Evolutionary conservation across 495 filamentous ascomycete species (phyloP).

Genomic region (Talaromyces liani): DNA sequence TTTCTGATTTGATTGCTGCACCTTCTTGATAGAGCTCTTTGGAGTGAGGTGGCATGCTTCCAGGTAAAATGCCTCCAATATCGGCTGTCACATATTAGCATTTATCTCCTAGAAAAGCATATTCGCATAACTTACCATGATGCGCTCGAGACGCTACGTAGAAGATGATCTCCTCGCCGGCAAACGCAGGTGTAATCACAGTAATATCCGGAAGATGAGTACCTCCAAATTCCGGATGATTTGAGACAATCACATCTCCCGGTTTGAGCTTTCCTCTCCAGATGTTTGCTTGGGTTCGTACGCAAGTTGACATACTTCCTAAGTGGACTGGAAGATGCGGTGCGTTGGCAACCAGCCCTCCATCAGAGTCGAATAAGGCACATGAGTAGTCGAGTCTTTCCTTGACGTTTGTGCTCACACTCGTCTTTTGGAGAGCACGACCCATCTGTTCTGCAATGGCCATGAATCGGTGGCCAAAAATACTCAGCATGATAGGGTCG

Average conservation of each 20-base stretch:
- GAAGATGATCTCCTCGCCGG: constrained; percentile 74
- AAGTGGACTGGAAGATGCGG: constrained; percentile 92
- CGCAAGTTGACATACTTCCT: constrained; percentile 84
- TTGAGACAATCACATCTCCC: constrained; percentile 90
- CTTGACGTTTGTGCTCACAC: constrained; percentile 88
- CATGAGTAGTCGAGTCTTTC: constrained; percentile 89
- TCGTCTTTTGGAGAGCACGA: constrained; percentile 80
- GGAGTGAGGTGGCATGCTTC: constrained; percentile 92
- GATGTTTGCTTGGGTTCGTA: constrained; percentile 69
- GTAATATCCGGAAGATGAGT: constrained; percentile 89
- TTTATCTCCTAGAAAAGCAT: not conserved
- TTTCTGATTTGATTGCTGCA: constrained; percentile 85
- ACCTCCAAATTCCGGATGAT: constrained; percentile 89
- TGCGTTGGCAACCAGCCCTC: constrained; percentile 81
- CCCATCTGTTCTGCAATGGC: constrained; percentile 95
- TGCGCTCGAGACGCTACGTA: constrained; percentile 79
- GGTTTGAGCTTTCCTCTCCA: constrained; percentile 81
- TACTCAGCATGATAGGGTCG: constrained; percentile 79
- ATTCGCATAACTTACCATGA: constrained; percentile 10
- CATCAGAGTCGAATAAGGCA: constrained; percentile 74
- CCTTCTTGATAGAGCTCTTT: constrained; percentile 90
- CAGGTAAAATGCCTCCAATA: constrained; percentile 89
- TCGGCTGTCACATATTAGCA: constrained; percentile 64
- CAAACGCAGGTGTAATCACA: constrained; percentile 76
- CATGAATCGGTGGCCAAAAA: constrained; percentile 91